A percentile compares a stretch with the other conserved stretches of the same genome.
phyloP scores from a whole-genome alignment of 805 yeast species.

The Wickerhamiella slavikovae region DNA sequence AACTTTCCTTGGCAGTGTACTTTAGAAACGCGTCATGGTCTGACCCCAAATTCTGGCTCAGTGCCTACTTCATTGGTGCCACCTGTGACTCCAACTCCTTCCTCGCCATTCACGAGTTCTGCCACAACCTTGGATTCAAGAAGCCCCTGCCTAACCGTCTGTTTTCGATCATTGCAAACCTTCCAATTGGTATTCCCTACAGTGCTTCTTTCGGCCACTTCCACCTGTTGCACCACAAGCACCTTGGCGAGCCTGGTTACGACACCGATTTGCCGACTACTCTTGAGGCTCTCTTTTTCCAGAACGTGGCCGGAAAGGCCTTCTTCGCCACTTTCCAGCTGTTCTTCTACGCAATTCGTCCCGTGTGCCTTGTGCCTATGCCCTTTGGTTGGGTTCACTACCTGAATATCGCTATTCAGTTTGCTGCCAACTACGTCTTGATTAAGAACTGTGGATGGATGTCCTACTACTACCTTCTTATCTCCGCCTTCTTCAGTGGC shows the following conservation, averaged over 20 bases:
- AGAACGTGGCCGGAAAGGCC: slow-evolving; percentile 67
- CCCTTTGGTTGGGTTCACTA: slow-evolving; percentile 58
- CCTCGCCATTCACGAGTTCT: slow-evolving; percentile 72
- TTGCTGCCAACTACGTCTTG: slow-evolving; percentile 35
- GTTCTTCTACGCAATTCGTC: slow-evolving; percentile 74
- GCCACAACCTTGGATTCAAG: slow-evolving; percentile 69
- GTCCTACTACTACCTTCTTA: slow-evolving; percentile 41
- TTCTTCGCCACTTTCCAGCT: slow-evolving; percentile 82
- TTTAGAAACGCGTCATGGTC: slow-evolving; percentile 35
- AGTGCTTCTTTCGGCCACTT: slow-evolving; percentile 78
- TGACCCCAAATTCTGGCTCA: slow-evolving; percentile 30
- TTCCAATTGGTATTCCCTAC: slow-evolving; percentile 82
- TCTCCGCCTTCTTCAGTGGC: slow-evolving; percentile 74
- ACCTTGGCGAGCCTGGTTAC: slow-evolving; percentile 59
- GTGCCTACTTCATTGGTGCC: slow-evolving; percentile 70
- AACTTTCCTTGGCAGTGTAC: slow-evolving; percentile 40
- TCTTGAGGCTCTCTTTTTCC: slow-evolving; percentile 52
- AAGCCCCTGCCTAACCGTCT: slow-evolving; percentile 58
- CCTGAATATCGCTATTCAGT: slow-evolving; percentile 40
- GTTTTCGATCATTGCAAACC: slow-evolving; percentile 54
- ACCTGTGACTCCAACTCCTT: slow-evolving; percentile 70
- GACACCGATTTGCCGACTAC: slow-evolving; percentile 81
- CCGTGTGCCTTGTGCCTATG: slow-evolving; percentile 64
- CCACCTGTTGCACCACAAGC: slow-evolving; percentile 81
- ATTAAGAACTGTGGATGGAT: slow-evolving; percentile 43